Conservation (phyloP, 225 moss, liverwort and hornwort genomes). For the Sphagnum tenellum region DNA sequence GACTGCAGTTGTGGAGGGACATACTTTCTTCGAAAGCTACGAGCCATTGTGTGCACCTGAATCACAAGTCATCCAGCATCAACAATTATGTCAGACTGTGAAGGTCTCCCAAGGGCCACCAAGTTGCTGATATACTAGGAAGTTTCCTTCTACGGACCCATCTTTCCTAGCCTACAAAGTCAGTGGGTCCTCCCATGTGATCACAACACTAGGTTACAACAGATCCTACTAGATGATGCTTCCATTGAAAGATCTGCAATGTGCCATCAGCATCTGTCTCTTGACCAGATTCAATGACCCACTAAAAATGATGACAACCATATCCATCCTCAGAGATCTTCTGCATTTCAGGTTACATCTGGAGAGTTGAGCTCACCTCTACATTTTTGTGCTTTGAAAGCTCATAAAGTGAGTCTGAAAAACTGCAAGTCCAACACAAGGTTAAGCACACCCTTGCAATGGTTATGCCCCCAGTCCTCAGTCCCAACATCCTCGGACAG, state of each 20-base stretch:
- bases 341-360: neutral
- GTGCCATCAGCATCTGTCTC: too few species aligned
- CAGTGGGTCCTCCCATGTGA: too few species aligned
- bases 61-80: constrained; percentile 2
- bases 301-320: neutral
- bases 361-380: constrained; percentile 10
- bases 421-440: constrained; percentile 19
- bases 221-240: too few species aligned
- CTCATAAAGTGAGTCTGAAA: constrained; percentile 44
- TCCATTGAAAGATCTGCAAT: too few species aligned
- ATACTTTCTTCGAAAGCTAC: constrained; percentile 29
- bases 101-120: neutral
- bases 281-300: neutral
- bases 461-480: neutral
- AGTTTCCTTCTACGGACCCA: neutral
- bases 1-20: constrained; percentile 33
- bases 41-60: constrained; percentile 50
- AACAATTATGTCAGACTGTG: neutral
- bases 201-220: too few species aligned
- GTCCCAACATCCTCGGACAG: neutral
- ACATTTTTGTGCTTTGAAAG: constrained; percentile 37
- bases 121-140: neutral
- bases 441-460: neutral
- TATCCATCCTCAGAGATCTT: neutral
- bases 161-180: neutral